Evolutionary conservation across 1,284 basidiomycete genomes (phyloP), one percentile per base, ranked within the genome.

Genomic region (Xanthoconium separans): DNA sequence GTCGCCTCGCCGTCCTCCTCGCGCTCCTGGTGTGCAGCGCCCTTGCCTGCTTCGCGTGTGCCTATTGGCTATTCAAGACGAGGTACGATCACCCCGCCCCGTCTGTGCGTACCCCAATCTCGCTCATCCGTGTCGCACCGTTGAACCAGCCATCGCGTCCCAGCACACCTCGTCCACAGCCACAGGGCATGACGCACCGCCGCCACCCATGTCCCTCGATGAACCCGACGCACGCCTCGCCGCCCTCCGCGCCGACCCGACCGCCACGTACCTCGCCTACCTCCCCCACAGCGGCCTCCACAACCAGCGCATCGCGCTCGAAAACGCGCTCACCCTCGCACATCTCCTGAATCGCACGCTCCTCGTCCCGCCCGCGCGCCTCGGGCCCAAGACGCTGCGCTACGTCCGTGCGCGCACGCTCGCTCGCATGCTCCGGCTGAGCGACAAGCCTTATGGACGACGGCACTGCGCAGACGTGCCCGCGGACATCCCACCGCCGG

Each of bases 301-400:
- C 70, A 93, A 92, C 67, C 89, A 93, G 71, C 83, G 89, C 36
- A 90, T 93, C 57, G 84, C 87, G 27, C 77, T 93, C 56, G 87
- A 92, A 69, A 93, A 93, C 61, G 89, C 88, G 12, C 77, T 92
- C 31, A 76, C 84, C 13, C 77, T 92, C 50, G 78, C 89, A 9
- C 75, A 73, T 58, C 66, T 88, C 30, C 77, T 91, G 50, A 86
- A 88, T 68, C 85, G 89, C 52, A 92, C 87, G 11, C 74, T 92
- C 36, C 77, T 92, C 56, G 71, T 91, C 31, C 89, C 91, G 20
- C 85, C 86, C 12, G 75, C 85, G 24, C 82, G 84, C 49, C 78
- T 91, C 6, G 87, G 88, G 33, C 69, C 61, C 46, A 80, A 76
- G 62, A 79, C 85, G 3, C 74, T 90, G 33, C 80, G 77, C 39